Conservation (phyloP, 495 filamentous ascomycete species). For the Lepraria neglecta region DNA sequence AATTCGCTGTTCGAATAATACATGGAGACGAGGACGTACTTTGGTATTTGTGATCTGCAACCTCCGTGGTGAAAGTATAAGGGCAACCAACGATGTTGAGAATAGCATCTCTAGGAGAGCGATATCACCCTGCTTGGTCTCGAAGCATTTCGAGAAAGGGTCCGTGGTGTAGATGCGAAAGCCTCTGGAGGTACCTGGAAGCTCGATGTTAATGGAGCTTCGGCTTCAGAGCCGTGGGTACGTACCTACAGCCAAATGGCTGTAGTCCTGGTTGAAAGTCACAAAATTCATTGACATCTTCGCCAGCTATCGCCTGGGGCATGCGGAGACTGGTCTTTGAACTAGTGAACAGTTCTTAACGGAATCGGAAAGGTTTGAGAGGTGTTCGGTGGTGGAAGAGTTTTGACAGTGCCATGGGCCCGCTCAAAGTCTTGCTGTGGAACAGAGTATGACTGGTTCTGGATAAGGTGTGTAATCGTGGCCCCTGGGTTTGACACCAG, state of each 20-base stretch:
- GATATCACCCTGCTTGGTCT: constrained; percentile 86
- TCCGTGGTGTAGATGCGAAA: constrained; percentile 96
- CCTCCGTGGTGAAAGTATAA: constrained; percentile 81
- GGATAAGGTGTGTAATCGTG: not conserved
- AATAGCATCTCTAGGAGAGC: constrained; percentile 98
- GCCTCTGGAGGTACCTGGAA: constrained; percentile 73
- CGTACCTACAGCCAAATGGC: constrained; percentile 86
- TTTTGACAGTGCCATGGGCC: constrained; percentile 9
- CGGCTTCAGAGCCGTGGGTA: constrained; percentile 8
- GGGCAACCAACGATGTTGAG: constrained; percentile 92
- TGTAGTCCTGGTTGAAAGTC: constrained; percentile 98
- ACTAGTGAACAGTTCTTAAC: not conserved
- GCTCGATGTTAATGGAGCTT: constrained; percentile 14
- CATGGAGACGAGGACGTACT: constrained; percentile 44
- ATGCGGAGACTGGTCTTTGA: not conserved
- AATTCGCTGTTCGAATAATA: constrained; percentile 8
- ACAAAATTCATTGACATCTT: constrained; percentile 87
- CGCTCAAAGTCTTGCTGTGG: not conserved
- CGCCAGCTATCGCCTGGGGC: constrained; percentile 3
- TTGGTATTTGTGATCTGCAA: constrained; percentile 97
- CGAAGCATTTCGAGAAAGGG: constrained; percentile 87
- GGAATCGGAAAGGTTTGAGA: not conserved
- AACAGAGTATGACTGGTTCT: not conserved
- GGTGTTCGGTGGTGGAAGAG: not conserved
- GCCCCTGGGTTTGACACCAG: not conserved